These are phyloP conservation scores for Elongisporangium undulatum DNA, from an alignment of 352 stramenopile species.

Conservation along the genomic window DNA sequence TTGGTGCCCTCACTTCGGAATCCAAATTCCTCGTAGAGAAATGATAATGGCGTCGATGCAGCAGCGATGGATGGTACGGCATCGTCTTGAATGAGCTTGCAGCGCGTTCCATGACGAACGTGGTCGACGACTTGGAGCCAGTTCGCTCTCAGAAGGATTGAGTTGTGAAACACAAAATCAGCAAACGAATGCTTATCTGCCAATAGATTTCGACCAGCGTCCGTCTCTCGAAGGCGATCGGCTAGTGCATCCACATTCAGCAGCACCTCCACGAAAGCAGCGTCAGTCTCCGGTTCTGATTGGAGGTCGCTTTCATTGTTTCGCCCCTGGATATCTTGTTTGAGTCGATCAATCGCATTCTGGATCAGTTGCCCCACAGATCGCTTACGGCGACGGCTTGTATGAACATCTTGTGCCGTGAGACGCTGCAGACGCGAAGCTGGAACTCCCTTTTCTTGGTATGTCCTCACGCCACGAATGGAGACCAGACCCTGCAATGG, in stretches of 20 bases:
- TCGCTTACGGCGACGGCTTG: constrained; percentile 3
- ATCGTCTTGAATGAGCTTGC: background rate
- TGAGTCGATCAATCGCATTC: constrained; percentile 23
- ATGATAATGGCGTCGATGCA: constrained; percentile 12
- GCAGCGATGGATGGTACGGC: background rate
- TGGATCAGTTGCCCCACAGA: constrained; percentile 22
- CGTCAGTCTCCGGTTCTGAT: background rate
- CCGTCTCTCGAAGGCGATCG: constrained; percentile 29
- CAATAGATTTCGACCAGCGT: constrained; percentile 28
- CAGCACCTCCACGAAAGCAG: constrained; percentile 2
- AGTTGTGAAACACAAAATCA: constrained; percentile 60
- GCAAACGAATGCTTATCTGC: constrained; percentile 43
- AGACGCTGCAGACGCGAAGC: constrained; percentile 12
- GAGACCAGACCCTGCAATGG: constrained; percentile 8
- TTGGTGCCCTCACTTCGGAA: constrained; percentile 2
- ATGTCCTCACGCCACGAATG: constrained; percentile 21
- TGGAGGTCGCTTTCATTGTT: background rate
- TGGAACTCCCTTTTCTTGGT: constrained; percentile 17
- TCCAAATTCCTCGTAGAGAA: constrained; percentile 41
- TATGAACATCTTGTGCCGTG: constrained; percentile 2
- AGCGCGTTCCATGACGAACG: constrained; percentile 23
- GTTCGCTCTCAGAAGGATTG: constrained; percentile 27
- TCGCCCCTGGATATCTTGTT: constrained; percentile 14
- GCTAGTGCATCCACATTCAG: constrained; percentile 28
- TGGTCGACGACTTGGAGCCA: constrained; percentile 51